Evolutionary conservation across 495 filamentous ascomycete genomes (phyloP).

Genomic region (Lophiotrema nucula): DNA sequence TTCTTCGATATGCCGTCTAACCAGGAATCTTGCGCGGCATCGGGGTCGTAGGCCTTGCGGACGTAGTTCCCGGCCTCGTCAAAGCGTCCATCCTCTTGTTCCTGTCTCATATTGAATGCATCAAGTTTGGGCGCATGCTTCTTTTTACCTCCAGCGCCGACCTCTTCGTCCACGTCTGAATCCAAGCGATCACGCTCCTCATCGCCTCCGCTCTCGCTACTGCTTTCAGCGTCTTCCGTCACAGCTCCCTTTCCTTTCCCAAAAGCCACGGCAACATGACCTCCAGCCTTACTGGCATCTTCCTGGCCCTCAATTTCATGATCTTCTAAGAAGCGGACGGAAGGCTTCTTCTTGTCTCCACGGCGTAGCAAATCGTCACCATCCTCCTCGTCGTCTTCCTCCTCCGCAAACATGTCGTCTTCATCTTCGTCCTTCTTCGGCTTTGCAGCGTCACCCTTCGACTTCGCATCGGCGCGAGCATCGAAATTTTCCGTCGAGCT

Average conservation of each 20-base stretch:
- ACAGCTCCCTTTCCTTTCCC: slow-evolving; percentile 25
- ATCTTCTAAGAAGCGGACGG: slow-evolving; percentile 33
- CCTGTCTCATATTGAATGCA: slow-evolving; percentile 88
- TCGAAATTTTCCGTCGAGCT: slow-evolving; percentile 90
- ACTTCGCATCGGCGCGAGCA: slow-evolving; percentile 60
- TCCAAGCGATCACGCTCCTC: slow-evolving; percentile 66
- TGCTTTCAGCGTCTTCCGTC: slow-evolving; percentile 40
- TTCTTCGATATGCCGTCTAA: slow-evolving; percentile 88
- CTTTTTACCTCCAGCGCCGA: slow-evolving; percentile 86
- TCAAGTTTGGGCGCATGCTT: slow-evolving; percentile 94
- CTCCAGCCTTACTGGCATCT: slow-evolving; percentile 67
- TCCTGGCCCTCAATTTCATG: slow-evolving; percentile 78
- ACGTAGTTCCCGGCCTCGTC: slow-evolving; percentile 89
- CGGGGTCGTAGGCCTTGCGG: slow-evolving; percentile 82
- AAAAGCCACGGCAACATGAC: slow-evolving; percentile 62
- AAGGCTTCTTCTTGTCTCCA: slow-evolving; percentile 25
- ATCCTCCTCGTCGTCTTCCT: slow-evolving; percentile 58
- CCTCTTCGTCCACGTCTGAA: slow-evolving; percentile 74
- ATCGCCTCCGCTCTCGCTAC: slow-evolving; percentile 69
- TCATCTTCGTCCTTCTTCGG: slow-evolving; percentile 53
- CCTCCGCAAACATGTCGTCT: slow-evolving; percentile 89
- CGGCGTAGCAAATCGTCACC: slow-evolving; percentile 39
- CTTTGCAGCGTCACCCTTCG: slow-evolving; percentile 50
- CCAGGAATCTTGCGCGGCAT: slow-evolving; percentile 90
- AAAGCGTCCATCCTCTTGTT: slow-evolving; percentile 90